Evolutionary conservation across 2,329 filamentous ascomycete species (phyloP).

Genomic region (Penicillium sp.): DNA sequence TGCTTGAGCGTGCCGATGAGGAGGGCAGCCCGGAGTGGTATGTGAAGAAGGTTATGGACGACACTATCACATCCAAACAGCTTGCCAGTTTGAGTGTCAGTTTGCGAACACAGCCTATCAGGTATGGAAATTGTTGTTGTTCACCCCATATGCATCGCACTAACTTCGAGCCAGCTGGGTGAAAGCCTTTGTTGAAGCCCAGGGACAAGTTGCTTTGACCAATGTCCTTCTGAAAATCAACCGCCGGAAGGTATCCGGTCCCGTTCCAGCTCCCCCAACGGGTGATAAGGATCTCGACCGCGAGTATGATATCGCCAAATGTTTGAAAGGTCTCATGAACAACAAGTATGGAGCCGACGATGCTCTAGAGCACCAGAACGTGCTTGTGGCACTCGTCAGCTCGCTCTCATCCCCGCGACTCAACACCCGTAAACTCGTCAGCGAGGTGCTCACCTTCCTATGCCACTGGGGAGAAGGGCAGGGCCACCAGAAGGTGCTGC

Average conservation of each 20-base stretch:
- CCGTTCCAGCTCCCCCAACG: constrained; percentile 62
- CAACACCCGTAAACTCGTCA: constrained; percentile 90
- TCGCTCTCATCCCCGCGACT: constrained; percentile 86
- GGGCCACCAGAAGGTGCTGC: constrained; percentile 90
- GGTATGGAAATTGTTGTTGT: constrained; percentile 31
- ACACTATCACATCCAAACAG: constrained; percentile 87
- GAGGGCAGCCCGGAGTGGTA: constrained; percentile 98
- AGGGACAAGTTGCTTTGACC: constrained; percentile 93
- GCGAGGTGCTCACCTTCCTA: constrained; percentile 92
- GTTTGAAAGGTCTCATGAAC: constrained; percentile 96
- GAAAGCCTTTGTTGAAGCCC: constrained; percentile 91
- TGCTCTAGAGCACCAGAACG: constrained; percentile 84
- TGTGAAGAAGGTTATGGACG: constrained; percentile 94
- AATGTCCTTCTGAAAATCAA: constrained; percentile 94
- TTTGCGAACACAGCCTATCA: constrained; percentile 91
- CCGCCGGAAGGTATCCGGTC: constrained; percentile 75
- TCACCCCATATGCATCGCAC: neutral
- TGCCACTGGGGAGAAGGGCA: constrained; percentile 90
- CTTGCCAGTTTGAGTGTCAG: constrained; percentile 93
- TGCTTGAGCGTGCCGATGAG: constrained; percentile 81
- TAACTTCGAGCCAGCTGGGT: constrained; percentile 68
- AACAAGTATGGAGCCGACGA: constrained; percentile 99
- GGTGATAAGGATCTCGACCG: constrained; percentile 81
- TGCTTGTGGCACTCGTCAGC: constrained; percentile 82
- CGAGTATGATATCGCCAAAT: constrained; percentile 97